Percentiles rank a stretch among this genome's conserved stretches.
These are phyloP conservation scores for Russula ochroleuca DNA, from an alignment of 768 basidiomycete genomes.

Conservation along the genomic window DNA sequence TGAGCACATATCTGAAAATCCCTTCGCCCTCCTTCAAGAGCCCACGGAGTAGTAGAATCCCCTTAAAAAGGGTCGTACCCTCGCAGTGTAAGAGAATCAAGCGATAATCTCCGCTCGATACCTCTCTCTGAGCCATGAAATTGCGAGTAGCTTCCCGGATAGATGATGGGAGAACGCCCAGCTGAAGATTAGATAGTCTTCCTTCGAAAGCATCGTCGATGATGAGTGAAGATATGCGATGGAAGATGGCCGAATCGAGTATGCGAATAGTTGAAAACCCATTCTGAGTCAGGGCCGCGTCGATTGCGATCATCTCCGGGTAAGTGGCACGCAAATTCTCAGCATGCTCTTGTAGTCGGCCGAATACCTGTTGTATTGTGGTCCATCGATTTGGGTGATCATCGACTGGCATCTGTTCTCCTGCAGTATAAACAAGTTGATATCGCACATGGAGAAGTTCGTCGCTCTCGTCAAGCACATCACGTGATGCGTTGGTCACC, in stretches of 20 bases:
- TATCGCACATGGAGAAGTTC: conserved; percentile 45
- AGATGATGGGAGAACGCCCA: not conserved
- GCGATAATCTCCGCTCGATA: not conserved
- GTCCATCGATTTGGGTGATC: conserved; percentile 44
- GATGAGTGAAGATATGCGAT: not conserved
- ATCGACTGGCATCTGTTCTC: conserved; percentile 38
- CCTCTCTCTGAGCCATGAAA: not conserved
- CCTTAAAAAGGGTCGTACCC: conserved; percentile 33
- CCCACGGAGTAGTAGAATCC: conserved; percentile 44
- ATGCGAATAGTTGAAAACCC: conserved; percentile 10
- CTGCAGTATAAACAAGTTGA: conserved; percentile 47
- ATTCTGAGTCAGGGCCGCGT: not conserved
- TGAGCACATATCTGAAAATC: conserved; percentile 39
- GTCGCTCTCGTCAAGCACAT: no score
- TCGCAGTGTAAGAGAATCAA: not conserved
- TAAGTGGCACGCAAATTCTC: not conserved
- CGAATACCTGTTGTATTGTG: conserved; percentile 39
- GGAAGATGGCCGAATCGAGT: not conserved
- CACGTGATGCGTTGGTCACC: conserved; percentile 11
- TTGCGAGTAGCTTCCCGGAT: conserved; percentile 3
- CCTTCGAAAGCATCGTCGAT: not conserved
- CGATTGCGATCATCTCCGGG: not conserved
- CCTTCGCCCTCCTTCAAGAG: conserved; percentile 37
- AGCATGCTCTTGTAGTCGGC: conserved; percentile 30
- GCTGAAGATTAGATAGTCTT: not conserved